Base-by-base conservation (phyloP, 1,284 basidiomycete genomes). In the Schizophyllum commune region DNA sequence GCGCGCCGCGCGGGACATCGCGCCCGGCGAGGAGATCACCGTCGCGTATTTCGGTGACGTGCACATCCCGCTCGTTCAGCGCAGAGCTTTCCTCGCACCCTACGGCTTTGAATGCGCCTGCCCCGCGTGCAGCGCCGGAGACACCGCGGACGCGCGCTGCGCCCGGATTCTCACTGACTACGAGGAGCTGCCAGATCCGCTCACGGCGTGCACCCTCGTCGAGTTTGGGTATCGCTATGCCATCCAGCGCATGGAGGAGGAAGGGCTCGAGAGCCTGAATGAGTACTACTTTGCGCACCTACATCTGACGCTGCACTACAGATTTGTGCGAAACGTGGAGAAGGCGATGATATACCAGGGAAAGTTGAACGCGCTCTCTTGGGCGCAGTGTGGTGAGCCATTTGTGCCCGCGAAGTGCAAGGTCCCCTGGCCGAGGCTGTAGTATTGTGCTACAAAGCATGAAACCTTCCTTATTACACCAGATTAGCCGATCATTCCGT, bases 21-120 rank as follows among this genome's bases (percentile, higher is more conserved):
- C 22, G n/a, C 52, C 54, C 5, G 54, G 19, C 9, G 59, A 60
- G 32, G 59, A 60, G 32, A 22, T 60, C 32, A 55, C 59, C 21
- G 52, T 32, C 52, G 19, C 52, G 52, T 60, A 55, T 21, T 9
- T 8, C 59, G 39, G 13, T 9, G 13, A 13, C 3, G 8, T 11
- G 3, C 4, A 47, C 2, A 11, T 61, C 4, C 21, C 13, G 4
- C 13, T 17, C 13, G 8, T 4, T 11, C 4, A 17, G 39, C 39
- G 17, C 13, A 47, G 3, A 11, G 17, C 9, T 47, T 17, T 47
- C 13, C 39, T 13, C 13, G 39, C 27, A 27, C 5, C 39, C 8
- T 47, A 47, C 8, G 39, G 39, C 39, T 47, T 47, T 8, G 57
- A 53, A 19, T 47, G 39, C 39, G 8, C 39, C 13, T 47, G 39